Base-by-base conservation (phyloP, 106 monocot species). In the Phalaenopsis equestris region DNA sequence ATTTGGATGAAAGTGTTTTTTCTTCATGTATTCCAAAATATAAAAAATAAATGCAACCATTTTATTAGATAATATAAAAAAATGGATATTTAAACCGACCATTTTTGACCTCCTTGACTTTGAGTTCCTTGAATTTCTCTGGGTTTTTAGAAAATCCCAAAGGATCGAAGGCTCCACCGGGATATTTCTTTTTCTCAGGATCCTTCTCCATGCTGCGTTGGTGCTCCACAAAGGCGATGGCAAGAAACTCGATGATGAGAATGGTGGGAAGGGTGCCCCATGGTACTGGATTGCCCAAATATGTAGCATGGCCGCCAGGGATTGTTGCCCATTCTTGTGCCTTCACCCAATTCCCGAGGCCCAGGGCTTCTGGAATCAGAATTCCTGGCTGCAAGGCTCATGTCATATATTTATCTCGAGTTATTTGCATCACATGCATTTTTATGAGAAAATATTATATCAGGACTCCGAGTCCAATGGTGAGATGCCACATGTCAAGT, bases 141-240 rank as follows among this genome's bases (percentile, higher is more conserved):
- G 94, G 96, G 89, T 96, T 90, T 87, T 96, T 96, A 55, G 96
- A 96, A 87, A 75, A 96, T 41, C 96, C 93, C 57, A 96, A 80
- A 52, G 96, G 96, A 84, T 96, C 93, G 82, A 96, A 93, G 81
- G 96, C 93, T 2, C 96, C 93, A 9, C 96, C 93, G 9, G 96
- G 96, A 85, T 96, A 96, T 83, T 96, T 96, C 88, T 85, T 93
- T 91, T 96, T 96, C 87, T 96, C 96, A 1, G 91, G 82, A 81
- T 96, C 93, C 79, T 96, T 93, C 91, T 96, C 93, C 96, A 96
- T 96, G 93, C 88, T 96, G 47, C 91, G 88, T 43, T 93, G 96
- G 87, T 96, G 93, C 91, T 96, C 96, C 1, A 93, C 96, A 68
- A 92, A 93, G 41, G 96, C 91, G 45, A 96, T 90, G 79, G 96